phyloP scores from a whole-genome alignment of 257 asterid species.

The Solanum chiquidenum region DNA sequence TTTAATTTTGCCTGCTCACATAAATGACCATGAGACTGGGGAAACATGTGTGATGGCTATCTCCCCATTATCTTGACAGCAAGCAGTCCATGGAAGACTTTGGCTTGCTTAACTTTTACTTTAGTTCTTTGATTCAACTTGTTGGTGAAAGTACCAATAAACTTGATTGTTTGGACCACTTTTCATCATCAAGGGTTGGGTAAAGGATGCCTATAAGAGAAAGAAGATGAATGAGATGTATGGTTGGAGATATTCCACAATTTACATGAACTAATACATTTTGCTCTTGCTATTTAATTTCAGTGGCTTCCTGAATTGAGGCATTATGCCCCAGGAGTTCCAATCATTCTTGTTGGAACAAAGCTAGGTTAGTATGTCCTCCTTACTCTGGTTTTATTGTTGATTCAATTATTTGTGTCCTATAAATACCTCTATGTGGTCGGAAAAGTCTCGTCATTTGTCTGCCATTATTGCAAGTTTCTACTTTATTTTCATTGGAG shows the following conservation, averaged over 20 bases:
- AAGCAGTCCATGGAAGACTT: neutral
- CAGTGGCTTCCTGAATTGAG: constrained; percentile 94
- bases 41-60: neutral
- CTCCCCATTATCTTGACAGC: neutral
- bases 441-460: neutral
- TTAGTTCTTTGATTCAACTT: neutral
- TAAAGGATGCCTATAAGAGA: neutral
- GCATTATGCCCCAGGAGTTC: constrained; percentile 86
- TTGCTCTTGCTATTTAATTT: constrained; percentile 13
- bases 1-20: neutral
- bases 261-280: neutral
- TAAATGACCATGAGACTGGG: neutral
- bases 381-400: neutral
- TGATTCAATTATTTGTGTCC: neutral
- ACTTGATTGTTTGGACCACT: neutral
- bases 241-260: neutral
- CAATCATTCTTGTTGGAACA: constrained; percentile 86
- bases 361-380: constrained; percentile 60
- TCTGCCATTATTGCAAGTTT: neutral
- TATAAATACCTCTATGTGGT: neutral
- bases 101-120: neutral
- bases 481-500: neutral
- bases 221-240: neutral
- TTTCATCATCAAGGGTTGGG: neutral
- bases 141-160: neutral